Evolutionary conservation across 2,329 filamentous ascomycete genomes (phyloP).

Genomic region (Tricladium varicosporioides): DNA sequence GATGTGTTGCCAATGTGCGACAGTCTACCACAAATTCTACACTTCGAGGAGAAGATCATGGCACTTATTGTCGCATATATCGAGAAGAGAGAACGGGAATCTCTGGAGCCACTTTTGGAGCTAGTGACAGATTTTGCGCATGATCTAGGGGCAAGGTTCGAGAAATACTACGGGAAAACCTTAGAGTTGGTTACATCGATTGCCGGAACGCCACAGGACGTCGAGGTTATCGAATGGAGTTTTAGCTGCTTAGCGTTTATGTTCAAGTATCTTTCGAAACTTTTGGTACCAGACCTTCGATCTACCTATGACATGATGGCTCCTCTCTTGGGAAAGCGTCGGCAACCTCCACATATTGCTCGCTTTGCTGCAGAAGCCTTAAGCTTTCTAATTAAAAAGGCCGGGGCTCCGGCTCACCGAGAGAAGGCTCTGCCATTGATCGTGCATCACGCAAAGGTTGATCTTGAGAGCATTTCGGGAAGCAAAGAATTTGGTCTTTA

Average conservation of each 20-base stretch:
- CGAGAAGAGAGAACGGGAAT: conserved; percentile 71
- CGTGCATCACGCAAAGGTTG: conserved; percentile 68
- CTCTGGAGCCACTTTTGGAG: conserved; percentile 81
- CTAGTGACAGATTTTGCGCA: conserved; percentile 94
- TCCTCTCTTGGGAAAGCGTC: conserved; percentile 77
- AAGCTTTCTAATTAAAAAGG: conserved; percentile 90
- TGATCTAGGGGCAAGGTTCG: conserved; percentile 82
- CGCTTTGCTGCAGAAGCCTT: conserved; percentile 93
- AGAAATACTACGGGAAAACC: conserved; percentile 78
- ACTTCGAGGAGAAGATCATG: conserved; percentile 86
- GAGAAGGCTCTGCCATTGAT: conserved; percentile 70
- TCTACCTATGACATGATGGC: conserved; percentile 82
- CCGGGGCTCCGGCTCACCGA: conserved; percentile 73
- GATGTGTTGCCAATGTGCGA: conserved; percentile 78
- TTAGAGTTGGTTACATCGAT: conserved; percentile 75
- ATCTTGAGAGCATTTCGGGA: conserved; percentile 56
- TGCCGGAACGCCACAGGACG: conserved; percentile 72
- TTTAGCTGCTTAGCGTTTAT: conserved; percentile 92
- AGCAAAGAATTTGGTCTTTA: conserved; percentile 66
- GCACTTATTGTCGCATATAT: conserved; percentile 74
- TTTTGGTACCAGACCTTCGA: conserved; percentile 80
- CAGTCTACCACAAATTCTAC: conserved; percentile 85
- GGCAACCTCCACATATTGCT: conserved; percentile 81
- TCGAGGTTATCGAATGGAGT: conserved; percentile 95
- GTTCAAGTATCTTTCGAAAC: conserved; percentile 92